Base-by-base conservation (phyloP, 495 filamentous ascomycete genomes). In the Thozetella sp. region DNA sequence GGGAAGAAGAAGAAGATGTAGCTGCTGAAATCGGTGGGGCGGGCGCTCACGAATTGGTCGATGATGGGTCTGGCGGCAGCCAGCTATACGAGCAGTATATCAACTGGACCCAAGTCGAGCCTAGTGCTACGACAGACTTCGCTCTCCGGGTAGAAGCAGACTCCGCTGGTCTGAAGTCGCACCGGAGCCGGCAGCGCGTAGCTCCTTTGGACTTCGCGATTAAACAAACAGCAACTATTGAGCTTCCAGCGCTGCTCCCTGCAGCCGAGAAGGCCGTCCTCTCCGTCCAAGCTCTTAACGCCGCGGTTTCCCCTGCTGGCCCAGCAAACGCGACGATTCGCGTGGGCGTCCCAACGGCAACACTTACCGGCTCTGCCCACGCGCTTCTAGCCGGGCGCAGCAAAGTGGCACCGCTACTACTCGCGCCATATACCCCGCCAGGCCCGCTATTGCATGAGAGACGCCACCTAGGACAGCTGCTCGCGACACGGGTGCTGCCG, bases 1-100 rank as follows among this genome's bases (percentile, higher is more conserved):
- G 74, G 15, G 54, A 77, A 9, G 81, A 82, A 2, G 64, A 64
- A 4, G 77, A 80, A 54, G 83, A 62, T 6, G 25, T 22, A 2
- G 56, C 27, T 13, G 54, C 59, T 19, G 22, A 45, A 12, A 15
- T 57, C 9, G 43, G 26, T 22, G 55, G 51, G 12, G 26, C 34
- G 0, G 46, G 37, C 0, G 2, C 27, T 2, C 2, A 12, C 17
- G 55, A 20, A 1, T 17, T 27, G 2, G 25, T 4, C 23, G 45
- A 55, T 10, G 34, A 22, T 17, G 50, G 40, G 15, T 45, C 55
- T 20, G 64, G 62, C 46, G 45, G 58, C 22, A 46, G 24, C 24
- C 23, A 54, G 13, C 60, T 70, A 1, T 55, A 51, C 27, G 59
- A 67, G 27, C 68, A 69, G 45, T 63, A 60, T 53, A 55, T 62